Percentiles rank a stretch among this genome's conserved stretches.
phyloP scores from a whole-genome alignment of 2,329 filamentous ascomycete species.

The Mariannaea elegans region DNA sequence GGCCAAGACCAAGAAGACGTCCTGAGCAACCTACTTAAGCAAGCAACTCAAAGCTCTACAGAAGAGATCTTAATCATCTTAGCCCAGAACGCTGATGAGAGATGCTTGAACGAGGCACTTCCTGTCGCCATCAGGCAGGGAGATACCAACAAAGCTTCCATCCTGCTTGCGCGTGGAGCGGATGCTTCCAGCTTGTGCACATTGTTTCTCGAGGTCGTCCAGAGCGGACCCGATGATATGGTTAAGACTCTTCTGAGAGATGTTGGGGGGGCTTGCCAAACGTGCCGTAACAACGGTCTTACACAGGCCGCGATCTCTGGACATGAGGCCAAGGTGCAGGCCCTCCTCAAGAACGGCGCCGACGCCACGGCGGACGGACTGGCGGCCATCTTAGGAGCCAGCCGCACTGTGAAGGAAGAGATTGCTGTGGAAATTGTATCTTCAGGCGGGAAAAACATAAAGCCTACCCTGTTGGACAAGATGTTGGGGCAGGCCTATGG shows the following conservation, averaged over 20 bases:
- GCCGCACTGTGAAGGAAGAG: not conserved
- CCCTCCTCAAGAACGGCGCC: conserved; percentile 9
- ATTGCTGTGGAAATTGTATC: conserved; percentile 6
- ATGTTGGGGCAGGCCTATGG: conserved; percentile 14
- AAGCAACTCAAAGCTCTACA: conserved; percentile 6
- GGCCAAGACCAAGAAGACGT: conserved; percentile 8
- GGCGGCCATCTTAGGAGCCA: not conserved
- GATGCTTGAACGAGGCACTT: conserved; percentile 15
- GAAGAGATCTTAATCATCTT: conserved; percentile 8
- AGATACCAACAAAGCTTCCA: conserved; percentile 12
- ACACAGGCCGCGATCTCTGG: not conserved
- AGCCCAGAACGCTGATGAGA: conserved; percentile 13
- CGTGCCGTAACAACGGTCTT: conserved; percentile 13
- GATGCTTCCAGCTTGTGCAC: conserved; percentile 10
- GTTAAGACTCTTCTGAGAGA: conserved; percentile 8
- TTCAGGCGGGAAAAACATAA: not conserved
- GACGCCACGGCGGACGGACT: not conserved
- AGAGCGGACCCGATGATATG: conserved; percentile 3
- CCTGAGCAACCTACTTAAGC: conserved; percentile 6
- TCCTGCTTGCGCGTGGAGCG: conserved; percentile 15
- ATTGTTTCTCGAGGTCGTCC: conserved; percentile 1
- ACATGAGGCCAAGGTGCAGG: not conserved
- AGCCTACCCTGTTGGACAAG: not conserved
- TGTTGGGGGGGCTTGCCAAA: conserved; percentile 8
- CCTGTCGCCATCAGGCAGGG: conserved; percentile 15